Conservation (phyloP, 2,329 filamentous ascomycete species). For the Plectosphaerella plurivora region DNA sequence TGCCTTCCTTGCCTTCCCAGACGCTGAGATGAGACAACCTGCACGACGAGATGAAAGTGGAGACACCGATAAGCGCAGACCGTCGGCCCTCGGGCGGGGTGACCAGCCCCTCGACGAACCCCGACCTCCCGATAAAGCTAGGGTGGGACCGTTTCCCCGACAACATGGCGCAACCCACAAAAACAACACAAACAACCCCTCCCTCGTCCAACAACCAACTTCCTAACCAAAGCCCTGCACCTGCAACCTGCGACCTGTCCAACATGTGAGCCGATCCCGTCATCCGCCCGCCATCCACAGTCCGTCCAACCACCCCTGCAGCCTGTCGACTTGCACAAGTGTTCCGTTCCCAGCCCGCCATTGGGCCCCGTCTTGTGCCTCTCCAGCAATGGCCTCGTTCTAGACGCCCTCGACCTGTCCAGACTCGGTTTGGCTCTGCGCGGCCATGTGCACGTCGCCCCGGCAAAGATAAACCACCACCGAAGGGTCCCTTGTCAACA, state of each 20-base stretch:
- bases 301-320: background rate
- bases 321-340: background rate
- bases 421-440: background rate
- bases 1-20: too few relatives aligned
- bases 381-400: background rate
- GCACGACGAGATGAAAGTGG: background rate
- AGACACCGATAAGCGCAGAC: background rate
- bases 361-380: background rate
- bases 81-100: too few relatives aligned
- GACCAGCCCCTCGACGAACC: too few relatives aligned
- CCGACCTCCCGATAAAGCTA: background rate
- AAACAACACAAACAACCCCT: conserved; percentile 1
- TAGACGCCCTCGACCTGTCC: background rate
- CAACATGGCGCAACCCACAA: background rate
- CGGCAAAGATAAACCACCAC: background rate
- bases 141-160: background rate
- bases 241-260: too few relatives aligned
- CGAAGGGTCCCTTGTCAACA: background rate
- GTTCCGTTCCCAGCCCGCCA: background rate
- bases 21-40: background rate
- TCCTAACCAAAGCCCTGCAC: background rate
- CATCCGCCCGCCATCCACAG: background rate
- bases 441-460: background rate
- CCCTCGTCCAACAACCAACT: background rate
- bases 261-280: background rate